Conservation (phyloP, 2,329 filamentous ascomycete genomes). For the Teratosphaeria gauchensis region DNA sequence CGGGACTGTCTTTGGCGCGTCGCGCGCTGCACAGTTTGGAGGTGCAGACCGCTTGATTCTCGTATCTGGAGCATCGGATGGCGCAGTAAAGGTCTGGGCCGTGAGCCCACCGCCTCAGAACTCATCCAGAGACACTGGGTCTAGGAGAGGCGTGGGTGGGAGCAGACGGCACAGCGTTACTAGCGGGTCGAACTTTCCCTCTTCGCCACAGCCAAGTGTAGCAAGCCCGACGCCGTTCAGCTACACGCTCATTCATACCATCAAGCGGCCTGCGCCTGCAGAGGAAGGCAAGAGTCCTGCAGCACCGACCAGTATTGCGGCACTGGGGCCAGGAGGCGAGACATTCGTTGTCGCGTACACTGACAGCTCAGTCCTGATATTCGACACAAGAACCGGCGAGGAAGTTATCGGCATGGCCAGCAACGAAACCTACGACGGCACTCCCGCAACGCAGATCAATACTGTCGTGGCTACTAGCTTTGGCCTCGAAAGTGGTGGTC, state of each 20-base stretch:
- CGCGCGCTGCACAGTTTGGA: constrained; percentile 50
- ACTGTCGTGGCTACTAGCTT: constrained; percentile 71
- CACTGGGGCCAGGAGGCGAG: constrained; percentile 71
- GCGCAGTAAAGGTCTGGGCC: constrained; percentile 86
- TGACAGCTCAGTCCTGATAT: constrained; percentile 82
- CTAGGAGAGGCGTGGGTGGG: constrained; percentile 58
- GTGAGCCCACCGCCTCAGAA: constrained; percentile 83
- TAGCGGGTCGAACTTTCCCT: constrained; percentile 84
- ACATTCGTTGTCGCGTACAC: constrained; percentile 89
- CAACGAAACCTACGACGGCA: constrained; percentile 85
- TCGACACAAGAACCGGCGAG: constrained; percentile 84
- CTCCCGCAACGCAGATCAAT: constrained; percentile 74
- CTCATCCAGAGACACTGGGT: constrained; percentile 47
- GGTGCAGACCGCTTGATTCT: constrained; percentile 77
- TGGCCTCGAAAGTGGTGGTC: constrained; percentile 56
- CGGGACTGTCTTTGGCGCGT: constrained; percentile 64
- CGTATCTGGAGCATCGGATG: constrained; percentile 86
- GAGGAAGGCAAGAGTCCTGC: not conserved
- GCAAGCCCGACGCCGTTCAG: constrained; percentile 80
- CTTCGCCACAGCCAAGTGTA: constrained; percentile 77
- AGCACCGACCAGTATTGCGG: constrained; percentile 77
- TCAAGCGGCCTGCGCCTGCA: constrained; percentile 53
- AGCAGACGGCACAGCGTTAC: constrained; percentile 87
- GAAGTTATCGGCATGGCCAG: constrained; percentile 90
- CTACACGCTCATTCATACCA: constrained; percentile 79